A percentile compares a stretch with the other conserved stretches of the same genome.
phyloP scores from a whole-genome alignment of 2,329 filamentous ascomycete species.

The Paramyrothecium roridum region DNA sequence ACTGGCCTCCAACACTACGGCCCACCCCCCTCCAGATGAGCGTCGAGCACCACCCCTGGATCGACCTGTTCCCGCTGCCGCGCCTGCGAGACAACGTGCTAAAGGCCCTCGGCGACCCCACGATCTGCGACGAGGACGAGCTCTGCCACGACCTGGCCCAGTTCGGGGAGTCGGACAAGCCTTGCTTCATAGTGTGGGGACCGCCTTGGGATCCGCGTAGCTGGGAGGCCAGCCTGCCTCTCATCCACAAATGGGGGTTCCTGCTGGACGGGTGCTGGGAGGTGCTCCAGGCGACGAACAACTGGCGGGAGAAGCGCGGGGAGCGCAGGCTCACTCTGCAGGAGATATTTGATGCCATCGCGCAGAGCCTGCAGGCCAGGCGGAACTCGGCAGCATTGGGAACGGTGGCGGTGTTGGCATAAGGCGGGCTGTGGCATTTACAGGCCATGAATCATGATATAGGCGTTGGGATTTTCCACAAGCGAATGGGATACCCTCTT shows the following conservation, averaged over 20 bases:
- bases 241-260: slow-evolving; percentile 1
- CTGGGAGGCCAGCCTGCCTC: neutral
- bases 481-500: neutral
- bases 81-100: slow-evolving; percentile 28
- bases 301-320: neutral
- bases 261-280: slow-evolving; percentile 1
- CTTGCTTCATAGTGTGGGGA: neutral
- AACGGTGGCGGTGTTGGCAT: too few relatives aligned
- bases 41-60: slow-evolving; percentile 29
- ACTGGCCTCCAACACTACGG: neutral
- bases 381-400: too few relatives aligned
- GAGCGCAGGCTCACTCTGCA: neutral
- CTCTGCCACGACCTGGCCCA: slow-evolving; percentile 10
- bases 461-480: too few relatives aligned
- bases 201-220: neutral
- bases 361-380: neutral
- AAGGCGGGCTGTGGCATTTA: too few relatives aligned
- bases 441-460: too few relatives aligned
- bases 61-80: slow-evolving; percentile 31
- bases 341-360: neutral
- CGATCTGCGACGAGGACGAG: slow-evolving; percentile 14
- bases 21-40: neutral
- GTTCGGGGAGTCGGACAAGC: neutral
- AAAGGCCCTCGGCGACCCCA: slow-evolving; percentile 1
- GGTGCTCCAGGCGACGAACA: neutral